Base-by-base conservation (phyloP, 2,329 filamentous ascomycete species). In the Pyrenophora seminiperda region DNA sequence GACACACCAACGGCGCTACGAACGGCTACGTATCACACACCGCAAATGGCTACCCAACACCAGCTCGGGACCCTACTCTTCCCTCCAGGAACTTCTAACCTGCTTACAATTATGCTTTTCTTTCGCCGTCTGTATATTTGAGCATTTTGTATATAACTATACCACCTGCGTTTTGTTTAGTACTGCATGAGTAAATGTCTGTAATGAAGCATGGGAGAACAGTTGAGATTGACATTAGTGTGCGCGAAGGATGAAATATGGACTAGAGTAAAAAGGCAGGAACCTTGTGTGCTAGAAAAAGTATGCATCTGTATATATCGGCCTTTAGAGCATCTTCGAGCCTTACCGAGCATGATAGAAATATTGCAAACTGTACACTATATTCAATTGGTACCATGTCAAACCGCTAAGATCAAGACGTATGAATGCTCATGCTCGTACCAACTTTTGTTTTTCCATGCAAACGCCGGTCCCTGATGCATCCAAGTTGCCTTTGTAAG, bases 1-100 rank as follows among this genome's bases (percentile, higher is more conserved):
- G 39, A 13, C 36, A 44, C 40, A 43, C 49, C 9, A 51, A 59
- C 7, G 47, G 50, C 31, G 44, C 57, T 40, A 45, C 53, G 3
- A 47, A 60, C 40, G 44, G 39, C 20, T 40, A 50, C 3, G 41
- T 50, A 42, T 58, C 45, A 13, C 45, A 47, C 9, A 34, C 34
- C 2, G 29, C 54, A n/a, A 62, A 62, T 20, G 61, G 53, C 14
- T 53, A 63, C 39, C 55, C 54, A 4, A 64, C 61, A 45, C 65
- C 65, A 7, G 44, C 48, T 0, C 49, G 55, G 14, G 50, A 50
- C 19, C 42, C 58, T 14, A 56, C 59, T 3, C 43, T 66, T 1
- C 33, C 66, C 3, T 67, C 66, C 41, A 54, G 60, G 40, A 70
- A 70, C 47, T 68, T 67, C 38, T 69, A 68, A 54, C 30, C 29